Conservation (phyloP, 108 stramenopile species). For the Skeletonema grethae region DNA sequence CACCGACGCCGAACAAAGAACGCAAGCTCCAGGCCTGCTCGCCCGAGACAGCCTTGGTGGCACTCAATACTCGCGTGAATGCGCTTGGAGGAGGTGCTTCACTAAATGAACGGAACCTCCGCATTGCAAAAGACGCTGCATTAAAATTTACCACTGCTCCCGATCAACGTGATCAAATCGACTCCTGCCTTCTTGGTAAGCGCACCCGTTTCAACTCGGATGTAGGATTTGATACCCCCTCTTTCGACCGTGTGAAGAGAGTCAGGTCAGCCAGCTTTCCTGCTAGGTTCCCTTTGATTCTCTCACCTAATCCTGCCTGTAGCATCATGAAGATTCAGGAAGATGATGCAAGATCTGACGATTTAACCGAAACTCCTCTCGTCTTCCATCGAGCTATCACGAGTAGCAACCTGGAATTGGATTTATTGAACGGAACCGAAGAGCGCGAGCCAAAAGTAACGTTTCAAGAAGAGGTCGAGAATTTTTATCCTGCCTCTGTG, state of each 20-base stretch:
- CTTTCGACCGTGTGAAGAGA: conserved; percentile 11
- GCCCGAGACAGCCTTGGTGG: conserved; percentile 28
- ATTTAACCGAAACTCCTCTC: conserved; percentile 16
- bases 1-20: conserved; percentile 1
- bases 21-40: conserved; percentile 6
- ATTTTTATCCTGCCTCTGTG: conserved; percentile 28
- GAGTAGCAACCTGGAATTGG: conserved; percentile 17
- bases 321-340: conserved; percentile 21
- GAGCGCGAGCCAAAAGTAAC: conserved; percentile 25
- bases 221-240: conserved; percentile 1
- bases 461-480: conserved; percentile 24
- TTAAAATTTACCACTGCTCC: conserved; percentile 17
- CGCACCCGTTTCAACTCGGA: conserved; percentile 8
- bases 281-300: conserved; percentile 8
- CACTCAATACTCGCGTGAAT: conserved; percentile 38
- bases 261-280: conserved; percentile 18
- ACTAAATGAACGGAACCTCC: conserved; percentile 13
- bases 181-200: conserved; percentile 31
- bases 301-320: conserved; percentile 23
- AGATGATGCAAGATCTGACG: background rate
- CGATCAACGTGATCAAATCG: conserved; percentile 21
- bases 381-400: conserved; percentile 8
- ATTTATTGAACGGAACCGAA: conserved; percentile 11
- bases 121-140: conserved; percentile 19
- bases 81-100: conserved; percentile 39